These are phyloP conservation scores for Neoboletus magnificus DNA, from an alignment of 768 basidiomycete species.

Conservation along the genomic window DNA sequence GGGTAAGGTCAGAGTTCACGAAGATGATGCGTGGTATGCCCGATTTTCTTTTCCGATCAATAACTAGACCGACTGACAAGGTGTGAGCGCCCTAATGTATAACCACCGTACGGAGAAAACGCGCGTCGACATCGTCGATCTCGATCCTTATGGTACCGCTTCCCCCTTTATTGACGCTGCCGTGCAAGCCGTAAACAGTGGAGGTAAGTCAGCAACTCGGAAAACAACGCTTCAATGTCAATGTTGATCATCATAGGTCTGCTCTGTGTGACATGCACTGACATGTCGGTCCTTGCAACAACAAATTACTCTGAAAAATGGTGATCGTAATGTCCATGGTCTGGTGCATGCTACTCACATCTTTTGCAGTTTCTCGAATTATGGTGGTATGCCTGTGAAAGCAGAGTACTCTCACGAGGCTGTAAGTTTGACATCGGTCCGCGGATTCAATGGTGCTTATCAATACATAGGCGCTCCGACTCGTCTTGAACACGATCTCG, in stretches of 20 bases:
- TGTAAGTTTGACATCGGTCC: conserved; percentile 41
- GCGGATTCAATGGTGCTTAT: background rate
- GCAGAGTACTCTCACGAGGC: conserved; percentile 96
- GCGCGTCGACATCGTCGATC: conserved; percentile 91
- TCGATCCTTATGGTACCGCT: conserved; percentile 97
- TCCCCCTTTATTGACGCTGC: conserved; percentile 96
- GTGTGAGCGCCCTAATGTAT: conserved; percentile 80
- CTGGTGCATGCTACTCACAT: background rate
- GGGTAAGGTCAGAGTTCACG: conserved; percentile 74
- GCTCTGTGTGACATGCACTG: conserved; percentile 94
- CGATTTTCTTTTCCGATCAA: background rate
- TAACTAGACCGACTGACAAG: background rate
- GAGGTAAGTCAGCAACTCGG: conserved; percentile 52
- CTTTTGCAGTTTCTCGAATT: conserved; percentile 77
- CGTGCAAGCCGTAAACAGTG: conserved; percentile 83
- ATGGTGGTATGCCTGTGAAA: conserved; percentile 86
- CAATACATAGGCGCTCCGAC: conserved; percentile 70
- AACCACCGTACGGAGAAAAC: conserved; percentile 68
- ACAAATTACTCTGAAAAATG: conserved; percentile 97
- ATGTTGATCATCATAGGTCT: conserved; percentile 47
- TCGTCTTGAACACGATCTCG: conserved; percentile 84
- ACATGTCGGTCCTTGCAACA: conserved; percentile 89
- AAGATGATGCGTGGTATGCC: conserved; percentile 90
- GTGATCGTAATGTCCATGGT: conserved; percentile 36
- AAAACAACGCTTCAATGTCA: background rate